Percentiles rank a stretch among this genome's conserved stretches.
These are phyloP conservation scores for Euphorbia peplus DNA, from an alignment of 345 rosid species.

Conservation along the genomic window DNA sequence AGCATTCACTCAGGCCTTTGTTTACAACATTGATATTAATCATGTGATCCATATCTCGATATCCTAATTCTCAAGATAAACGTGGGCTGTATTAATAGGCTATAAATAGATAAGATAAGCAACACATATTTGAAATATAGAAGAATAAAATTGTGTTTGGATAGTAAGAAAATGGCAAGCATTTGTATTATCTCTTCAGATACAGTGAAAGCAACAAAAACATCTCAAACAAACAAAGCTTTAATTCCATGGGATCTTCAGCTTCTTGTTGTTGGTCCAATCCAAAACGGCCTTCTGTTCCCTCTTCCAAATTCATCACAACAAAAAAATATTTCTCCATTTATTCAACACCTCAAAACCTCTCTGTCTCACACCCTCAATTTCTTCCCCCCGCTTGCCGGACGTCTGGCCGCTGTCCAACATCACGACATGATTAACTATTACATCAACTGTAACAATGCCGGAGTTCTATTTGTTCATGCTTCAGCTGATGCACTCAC, in stretches of 20 bases:
- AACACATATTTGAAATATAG: too few species aligned
- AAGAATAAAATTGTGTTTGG: background rate
- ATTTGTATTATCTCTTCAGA: conserved; percentile 13
- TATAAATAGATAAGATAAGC: too few species aligned
- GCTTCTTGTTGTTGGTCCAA: conserved; percentile 7
- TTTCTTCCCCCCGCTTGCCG: conserved; percentile 23
- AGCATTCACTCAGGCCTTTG: too few species aligned
- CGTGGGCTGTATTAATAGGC: too few species aligned
- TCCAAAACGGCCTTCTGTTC: conserved; percentile 3
- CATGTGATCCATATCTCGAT: too few species aligned
- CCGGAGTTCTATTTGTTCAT: conserved; percentile 35
- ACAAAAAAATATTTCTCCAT: background rate
- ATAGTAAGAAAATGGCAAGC: conserved; percentile 14
- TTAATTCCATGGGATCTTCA: conserved; percentile 34
- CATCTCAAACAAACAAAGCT: background rate
- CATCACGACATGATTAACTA: conserved; percentile 2
- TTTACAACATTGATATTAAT: too few species aligned
- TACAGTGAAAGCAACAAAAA: conserved; percentile 2
- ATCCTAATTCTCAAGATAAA: too few species aligned
- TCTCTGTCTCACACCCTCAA: conserved; percentile 28
- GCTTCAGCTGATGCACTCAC: conserved; percentile 30
- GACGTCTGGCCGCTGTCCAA: conserved; percentile 24
- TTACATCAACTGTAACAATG: conserved; percentile 28
- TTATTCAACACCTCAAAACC: conserved; percentile 11
- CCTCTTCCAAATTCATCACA: conserved; percentile 23